These are phyloP conservation scores for Ophiostoma sp. DNA, from an alignment of 2,329 filamentous ascomycete genomes.

Conservation along the genomic window DNA sequence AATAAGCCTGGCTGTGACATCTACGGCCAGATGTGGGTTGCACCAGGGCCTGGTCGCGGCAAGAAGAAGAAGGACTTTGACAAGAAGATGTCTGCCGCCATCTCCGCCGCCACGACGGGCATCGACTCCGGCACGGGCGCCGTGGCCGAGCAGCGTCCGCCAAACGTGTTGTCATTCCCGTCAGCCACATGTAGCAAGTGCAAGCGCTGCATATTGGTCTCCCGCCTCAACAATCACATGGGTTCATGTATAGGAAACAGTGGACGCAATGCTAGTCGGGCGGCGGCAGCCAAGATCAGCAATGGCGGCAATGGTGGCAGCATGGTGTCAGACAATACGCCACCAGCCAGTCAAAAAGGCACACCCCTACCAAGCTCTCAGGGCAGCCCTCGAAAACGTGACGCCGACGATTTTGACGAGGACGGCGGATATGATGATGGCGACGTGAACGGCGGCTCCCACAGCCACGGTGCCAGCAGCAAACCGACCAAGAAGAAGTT, in stretches of 20 bases:
- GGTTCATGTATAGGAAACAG: conserved; percentile 62
- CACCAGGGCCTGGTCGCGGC: conserved; percentile 62
- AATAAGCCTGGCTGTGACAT: conserved; percentile 72
- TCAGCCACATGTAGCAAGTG: conserved; percentile 63
- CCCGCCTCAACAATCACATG: conserved; percentile 63
- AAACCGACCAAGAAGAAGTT: conserved; percentile 51
- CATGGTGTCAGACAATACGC: conserved; percentile 51
- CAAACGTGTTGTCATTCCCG: conserved; percentile 59
- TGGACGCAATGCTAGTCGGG: conserved; percentile 56
- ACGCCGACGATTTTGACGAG: conserved; percentile 50
- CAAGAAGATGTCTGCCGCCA: conserved; percentile 45
- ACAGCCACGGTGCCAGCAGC: conserved; percentile 9
- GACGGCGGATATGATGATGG: conserved; percentile 43
- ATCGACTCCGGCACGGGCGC: conserved; percentile 38
- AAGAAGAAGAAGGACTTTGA: conserved; percentile 76
- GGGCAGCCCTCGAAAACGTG: conserved; percentile 54
- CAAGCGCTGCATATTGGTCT: conserved; percentile 60
- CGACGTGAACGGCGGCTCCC: conserved; percentile 24
- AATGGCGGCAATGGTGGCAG: conserved; percentile 48
- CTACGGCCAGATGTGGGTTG: conserved; percentile 75
- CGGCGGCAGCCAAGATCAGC: conserved; percentile 58
- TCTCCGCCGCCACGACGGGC: conserved; percentile 32
- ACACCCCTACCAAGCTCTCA: conserved; percentile 53
- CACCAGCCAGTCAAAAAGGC: conserved; percentile 57
- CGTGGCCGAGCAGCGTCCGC: conserved; percentile 48